Percentiles rank a stretch among this genome's conserved stretches.
phyloP scores from a whole-genome alignment of 148 eudicot genomes.

The Nepenthes mirabilis region DNA sequence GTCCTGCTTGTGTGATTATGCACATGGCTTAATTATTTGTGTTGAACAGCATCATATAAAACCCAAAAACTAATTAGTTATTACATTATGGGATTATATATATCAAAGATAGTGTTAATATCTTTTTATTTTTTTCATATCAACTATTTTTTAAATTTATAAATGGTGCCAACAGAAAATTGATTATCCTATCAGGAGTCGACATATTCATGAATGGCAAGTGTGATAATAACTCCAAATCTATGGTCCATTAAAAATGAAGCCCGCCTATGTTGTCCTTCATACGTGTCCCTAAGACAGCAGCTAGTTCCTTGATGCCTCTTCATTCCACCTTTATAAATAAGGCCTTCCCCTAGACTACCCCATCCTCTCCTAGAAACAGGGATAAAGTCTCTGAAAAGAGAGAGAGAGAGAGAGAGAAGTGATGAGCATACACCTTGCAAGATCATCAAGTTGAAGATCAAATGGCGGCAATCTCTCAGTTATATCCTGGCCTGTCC shows the following conservation, averaged over 20 bases:
- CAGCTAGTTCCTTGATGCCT: neutral
- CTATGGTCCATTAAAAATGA: neutral
- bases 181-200: no score
- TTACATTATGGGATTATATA: no score
- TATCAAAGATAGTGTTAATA: no score
- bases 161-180: no score
- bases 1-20: no score
- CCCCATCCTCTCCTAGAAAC: neutral
- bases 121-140: no score
- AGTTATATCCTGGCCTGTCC: slow-evolving; percentile 39
- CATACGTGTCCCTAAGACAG: neutral
- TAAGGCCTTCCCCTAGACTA: neutral
- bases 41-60: no score
- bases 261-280: neutral
- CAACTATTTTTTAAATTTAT: no score
- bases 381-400: neutral
- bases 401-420: neutral
- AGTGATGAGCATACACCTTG: neutral
- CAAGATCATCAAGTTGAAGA: slow-evolving; percentile 21
- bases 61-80: no score
- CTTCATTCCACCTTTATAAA: slow-evolving; percentile 5
- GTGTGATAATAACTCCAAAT: neutral
- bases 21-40: no score
- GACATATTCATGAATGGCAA: neutral
- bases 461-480: slow-evolving; percentile 29